Evolutionary conservation across 352 stramenopile genomes (phyloP).

Genomic region (Blastocystis sp.): DNA sequence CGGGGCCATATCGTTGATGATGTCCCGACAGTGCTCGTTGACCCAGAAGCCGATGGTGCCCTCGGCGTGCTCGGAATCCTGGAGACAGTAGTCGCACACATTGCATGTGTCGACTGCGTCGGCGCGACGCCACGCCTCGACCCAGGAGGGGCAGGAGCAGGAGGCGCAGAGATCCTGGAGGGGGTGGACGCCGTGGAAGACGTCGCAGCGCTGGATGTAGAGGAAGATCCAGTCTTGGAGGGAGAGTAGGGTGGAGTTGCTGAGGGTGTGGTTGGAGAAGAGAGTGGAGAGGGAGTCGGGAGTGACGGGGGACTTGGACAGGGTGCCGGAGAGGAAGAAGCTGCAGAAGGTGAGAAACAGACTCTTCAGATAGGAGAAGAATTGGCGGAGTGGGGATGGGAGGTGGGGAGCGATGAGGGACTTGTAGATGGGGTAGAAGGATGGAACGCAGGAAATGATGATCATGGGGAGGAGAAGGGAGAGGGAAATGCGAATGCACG

Average conservation of each 20-base stretch:
- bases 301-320: neutral
- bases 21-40: slow-evolving; percentile 23
- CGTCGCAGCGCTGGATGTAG: slow-evolving; percentile 42
- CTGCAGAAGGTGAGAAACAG: slow-evolving; percentile 26
- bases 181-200: neutral
- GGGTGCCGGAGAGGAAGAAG: slow-evolving; percentile 15
- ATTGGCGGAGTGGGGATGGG: slow-evolving; percentile 11
- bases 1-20: slow-evolving; percentile 28
- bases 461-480: slow-evolving; percentile 2
- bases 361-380: slow-evolving; percentile 33
- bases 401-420: slow-evolving; percentile 33
- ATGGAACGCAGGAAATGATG: slow-evolving; percentile 41
- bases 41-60: slow-evolving; percentile 5
- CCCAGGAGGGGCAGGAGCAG: slow-evolving; percentile 3
- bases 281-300: neutral
- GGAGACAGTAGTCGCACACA: slow-evolving; percentile 28
- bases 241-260: neutral
- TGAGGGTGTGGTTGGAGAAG: neutral
- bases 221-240: slow-evolving; percentile 53
- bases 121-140: neutral
- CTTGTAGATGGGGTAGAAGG: slow-evolving; percentile 62
- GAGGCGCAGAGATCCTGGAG: neutral
- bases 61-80: neutral
- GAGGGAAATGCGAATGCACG: neutral
- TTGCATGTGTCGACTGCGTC: neutral